Evolutionary conservation across 208 protist genomes (phyloP), one percentile per base, ranked within the genome.

Genomic region (Acanthamoeba castellanii): DNA sequence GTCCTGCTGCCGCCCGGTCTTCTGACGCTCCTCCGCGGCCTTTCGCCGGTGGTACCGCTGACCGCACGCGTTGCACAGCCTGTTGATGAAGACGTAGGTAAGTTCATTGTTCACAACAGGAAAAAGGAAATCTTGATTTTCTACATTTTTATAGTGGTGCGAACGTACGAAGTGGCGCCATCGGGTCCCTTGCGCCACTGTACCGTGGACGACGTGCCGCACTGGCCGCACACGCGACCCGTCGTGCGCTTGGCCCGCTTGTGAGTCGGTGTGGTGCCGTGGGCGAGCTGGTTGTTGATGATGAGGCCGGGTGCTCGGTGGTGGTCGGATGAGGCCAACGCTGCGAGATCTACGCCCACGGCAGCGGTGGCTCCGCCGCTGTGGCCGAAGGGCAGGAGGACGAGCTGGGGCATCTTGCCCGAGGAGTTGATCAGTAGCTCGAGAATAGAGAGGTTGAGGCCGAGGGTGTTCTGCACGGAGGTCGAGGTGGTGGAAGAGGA

Each of bases 181-280:
- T 84, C 74, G 16, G 74, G 74, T 55, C 74, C 74, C 42, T 84
- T 84, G 45, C 74, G 74, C 74, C 74, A 84, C 74, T 84, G 74
- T 1, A 84, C 74, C 11, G 74, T 84, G 20, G 74, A 34, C 6
- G 74, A 52, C 6, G 74, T 84, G 32, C 74, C 74, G 74, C 74
- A 84, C 37, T 84, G 74, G 74, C 34, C 74, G 20, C 74, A 84
- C 74, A 84, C 74, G 0, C 74, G 74, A n/a, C 74, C 74, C 6
- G 74, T 37, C 5, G 74, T 84, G 14, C 74, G 74, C 74, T 84
- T 84, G 34, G 74, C 74, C 8, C 74, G 7, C 42, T 84, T 84
- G 74, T 84, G 74, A 30, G 66, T 42, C 16, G 66, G 9, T 16
- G 14, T 64, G 57, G 20, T 64, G 57, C 57, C 22, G 68, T 76